Percentiles rank a stretch among this genome's conserved stretches.
Evolutionary conservation across 2,329 filamentous ascomycete species (phyloP).

Genomic region (Hypoxylon sp.): DNA sequence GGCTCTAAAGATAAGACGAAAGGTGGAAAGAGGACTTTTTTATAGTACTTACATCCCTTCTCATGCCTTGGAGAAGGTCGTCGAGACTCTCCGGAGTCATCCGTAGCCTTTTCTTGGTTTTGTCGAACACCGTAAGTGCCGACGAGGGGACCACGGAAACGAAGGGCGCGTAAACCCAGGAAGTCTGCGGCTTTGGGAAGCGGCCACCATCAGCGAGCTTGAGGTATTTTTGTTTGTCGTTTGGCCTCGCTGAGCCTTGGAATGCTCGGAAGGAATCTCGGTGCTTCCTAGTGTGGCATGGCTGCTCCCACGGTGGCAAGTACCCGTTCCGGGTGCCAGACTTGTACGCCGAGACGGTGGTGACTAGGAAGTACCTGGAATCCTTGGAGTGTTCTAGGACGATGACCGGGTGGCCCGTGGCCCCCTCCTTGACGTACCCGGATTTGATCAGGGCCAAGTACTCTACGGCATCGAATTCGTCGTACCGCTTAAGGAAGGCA

Average conservation of each 20-base stretch:
- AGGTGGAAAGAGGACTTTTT: too few species aligned
- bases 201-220: slow-evolving; percentile 35
- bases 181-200: slow-evolving; percentile 42
- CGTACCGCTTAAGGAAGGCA: slow-evolving; percentile 41
- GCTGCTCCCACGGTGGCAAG: slow-evolving; percentile 46
- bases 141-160: slow-evolving; percentile 37
- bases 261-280: slow-evolving; percentile 46
- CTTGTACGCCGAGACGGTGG: slow-evolving; percentile 47
- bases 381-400: slow-evolving; percentile 39
- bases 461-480: slow-evolving; percentile 31
- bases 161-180: slow-evolving; percentile 39
- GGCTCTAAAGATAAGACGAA: too few species aligned
- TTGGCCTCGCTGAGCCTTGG: slow-evolving; percentile 38
- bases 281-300: slow-evolving; percentile 36
- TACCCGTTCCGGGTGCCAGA: slow-evolving; percentile 37
- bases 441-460: slow-evolving; percentile 29
- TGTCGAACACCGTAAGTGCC: slow-evolving; percentile 37
- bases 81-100: slow-evolving; percentile 31
- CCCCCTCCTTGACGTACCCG: slow-evolving; percentile 30
- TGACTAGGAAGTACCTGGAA: slow-evolving; percentile 40
- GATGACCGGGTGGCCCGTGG: slow-evolving; percentile 48
- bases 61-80: slow-evolving; percentile 29
- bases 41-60: too few species aligned
- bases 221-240: slow-evolving; percentile 30
- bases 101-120: slow-evolving; percentile 6